phyloP scores from a whole-genome alignment of 2,329 filamentous ascomycete genomes.

The Intubia oerlemansii region DNA sequence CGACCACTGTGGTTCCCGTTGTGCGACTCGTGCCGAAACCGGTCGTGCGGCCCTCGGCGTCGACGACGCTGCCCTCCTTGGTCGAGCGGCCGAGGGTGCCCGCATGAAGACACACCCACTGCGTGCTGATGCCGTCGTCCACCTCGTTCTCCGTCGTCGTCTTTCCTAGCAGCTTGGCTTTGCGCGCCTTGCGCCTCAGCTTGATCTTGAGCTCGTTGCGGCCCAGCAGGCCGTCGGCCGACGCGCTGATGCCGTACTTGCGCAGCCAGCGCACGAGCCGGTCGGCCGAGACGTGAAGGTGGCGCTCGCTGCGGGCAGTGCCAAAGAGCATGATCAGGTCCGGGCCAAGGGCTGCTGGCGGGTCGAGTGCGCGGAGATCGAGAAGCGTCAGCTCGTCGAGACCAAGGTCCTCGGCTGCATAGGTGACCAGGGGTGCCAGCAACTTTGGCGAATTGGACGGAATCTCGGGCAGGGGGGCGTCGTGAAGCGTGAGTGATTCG shows the following conservation, averaged over 20 bases:
- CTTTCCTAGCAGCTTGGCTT: conserved; percentile 59
- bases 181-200: conserved; percentile 56
- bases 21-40: conserved; percentile 44
- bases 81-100: conserved; percentile 38
- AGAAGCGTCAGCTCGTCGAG: conserved; percentile 62
- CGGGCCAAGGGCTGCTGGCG: conserved; percentile 67
- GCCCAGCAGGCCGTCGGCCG: conserved; percentile 73
- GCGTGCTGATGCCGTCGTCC: conserved; percentile 77
- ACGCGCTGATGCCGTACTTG: conserved; percentile 49
- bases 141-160: conserved; percentile 31
- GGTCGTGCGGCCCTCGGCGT: conserved; percentile 37
- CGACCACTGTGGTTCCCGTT: conserved; percentile 28
- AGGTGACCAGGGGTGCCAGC: conserved; percentile 50
- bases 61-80: conserved; percentile 21
- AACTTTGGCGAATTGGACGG: conserved; percentile 52
- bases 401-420: conserved; percentile 66
- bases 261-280: conserved; percentile 76
- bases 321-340: conserved; percentile 86
- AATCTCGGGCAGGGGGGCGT: conserved; percentile 24
- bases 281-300: conserved; percentile 78
- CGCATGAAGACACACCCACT: conserved; percentile 90
- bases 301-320: conserved; percentile 78
- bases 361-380: conserved; percentile 68
- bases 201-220: conserved; percentile 83
- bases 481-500: conserved; percentile 23